A percentile compares a stretch with the other conserved stretches of the same genome.
Evolutionary conservation across 169 alveolate species (phyloP).

Genomic region (Plasmodium blacklocki): DNA sequence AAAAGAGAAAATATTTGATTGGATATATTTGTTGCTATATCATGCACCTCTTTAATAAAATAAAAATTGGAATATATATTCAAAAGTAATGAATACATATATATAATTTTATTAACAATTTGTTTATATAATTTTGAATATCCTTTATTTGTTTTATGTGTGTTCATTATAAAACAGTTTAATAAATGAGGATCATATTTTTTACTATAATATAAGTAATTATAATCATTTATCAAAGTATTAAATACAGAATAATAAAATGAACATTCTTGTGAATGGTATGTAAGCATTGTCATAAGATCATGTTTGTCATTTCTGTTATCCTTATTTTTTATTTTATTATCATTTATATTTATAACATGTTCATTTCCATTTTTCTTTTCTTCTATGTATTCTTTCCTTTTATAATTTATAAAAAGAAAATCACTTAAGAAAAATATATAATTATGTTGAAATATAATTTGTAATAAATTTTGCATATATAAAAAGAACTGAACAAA

Average conservation of each 20-base stretch:
- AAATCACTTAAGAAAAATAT: conserved; percentile 64
- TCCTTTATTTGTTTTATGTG: background rate
- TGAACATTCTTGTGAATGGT: background rate
- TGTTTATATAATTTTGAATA: conserved; percentile 20
- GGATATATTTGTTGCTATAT: conserved; percentile 19
- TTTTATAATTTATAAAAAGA: conserved; percentile 55
- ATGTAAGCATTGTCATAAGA: background rate
- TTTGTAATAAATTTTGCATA: conserved; percentile 26
- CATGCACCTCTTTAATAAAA: conserved; percentile 22
- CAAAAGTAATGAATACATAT: conserved; percentile 21
- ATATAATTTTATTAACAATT: conserved; percentile 29
- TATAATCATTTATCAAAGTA: conserved; percentile 21
- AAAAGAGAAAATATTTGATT: conserved; percentile 59
- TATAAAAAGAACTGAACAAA: conserved; percentile 14
- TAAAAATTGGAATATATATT: conserved; percentile 3
- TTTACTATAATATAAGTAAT: conserved; percentile 14
- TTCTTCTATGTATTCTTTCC: conserved; percentile 14
- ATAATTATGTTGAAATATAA: conserved; percentile 54
- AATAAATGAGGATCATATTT: background rate
- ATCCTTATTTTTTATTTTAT: too few species aligned
- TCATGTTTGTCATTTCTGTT: too few species aligned
- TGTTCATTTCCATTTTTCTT: background rate
- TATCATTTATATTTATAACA: too few species aligned
- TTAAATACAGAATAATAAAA: conserved; percentile 36
- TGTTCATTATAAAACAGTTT: too few species aligned